Conservation (phyloP, 2,329 filamentous ascomycete genomes). For the Fusarium robinianum region DNA sequence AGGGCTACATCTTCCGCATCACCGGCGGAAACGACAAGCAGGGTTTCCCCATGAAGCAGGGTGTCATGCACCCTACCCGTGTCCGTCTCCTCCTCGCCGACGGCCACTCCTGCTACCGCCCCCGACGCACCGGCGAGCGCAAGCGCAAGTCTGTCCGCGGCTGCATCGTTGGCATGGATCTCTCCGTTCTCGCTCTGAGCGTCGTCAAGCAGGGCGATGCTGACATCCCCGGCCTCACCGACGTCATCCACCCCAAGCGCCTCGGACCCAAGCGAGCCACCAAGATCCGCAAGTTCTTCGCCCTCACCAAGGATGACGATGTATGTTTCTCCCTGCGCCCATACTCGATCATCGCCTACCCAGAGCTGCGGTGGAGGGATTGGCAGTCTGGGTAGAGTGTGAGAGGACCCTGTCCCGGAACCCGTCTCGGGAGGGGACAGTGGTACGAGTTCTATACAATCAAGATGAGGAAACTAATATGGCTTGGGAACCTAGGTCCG, state of each 20-base stretch:
- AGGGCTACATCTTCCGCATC: conserved; percentile 99
- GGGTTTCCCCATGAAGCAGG: conserved; percentile 99
- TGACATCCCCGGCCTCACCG: conserved; percentile 95
- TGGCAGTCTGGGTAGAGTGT: conserved; percentile 62
- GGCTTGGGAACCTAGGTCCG: conserved; percentile 69
- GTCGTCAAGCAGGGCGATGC: conserved; percentile 97
- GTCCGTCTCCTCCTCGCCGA: conserved; percentile 94
- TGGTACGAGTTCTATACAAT: conserved; percentile 32
- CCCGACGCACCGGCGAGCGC: conserved; percentile 96
- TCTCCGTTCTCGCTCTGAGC: conserved; percentile 90
- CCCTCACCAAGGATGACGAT: conserved; percentile 99
- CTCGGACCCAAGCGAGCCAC: conserved; percentile 99
- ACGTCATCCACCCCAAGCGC: conserved; percentile 98
- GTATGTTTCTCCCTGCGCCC: conserved; percentile 72
- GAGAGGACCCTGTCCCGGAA: conserved; percentile 48
- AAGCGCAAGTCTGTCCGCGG: conserved; percentile 99
- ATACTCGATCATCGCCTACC: conserved; percentile 72
- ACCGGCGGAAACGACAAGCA: conserved; percentile 99
- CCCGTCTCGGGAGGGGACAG: conserved; percentile 13
- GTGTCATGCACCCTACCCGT: conserved; percentile 98
- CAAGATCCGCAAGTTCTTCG: conserved; percentile 99
- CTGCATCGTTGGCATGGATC: conserved; percentile 96
- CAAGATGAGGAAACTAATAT: conserved; percentile 44
- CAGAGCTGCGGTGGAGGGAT: conserved; percentile 52
- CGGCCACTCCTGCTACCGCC: conserved; percentile 99